Percentiles rank a stretch among this genome's conserved stretches.
These are phyloP conservation scores for Coemansia sp. DNA, from an alignment of 192 early-diverging fungal genomes.

Conservation along the genomic window DNA sequence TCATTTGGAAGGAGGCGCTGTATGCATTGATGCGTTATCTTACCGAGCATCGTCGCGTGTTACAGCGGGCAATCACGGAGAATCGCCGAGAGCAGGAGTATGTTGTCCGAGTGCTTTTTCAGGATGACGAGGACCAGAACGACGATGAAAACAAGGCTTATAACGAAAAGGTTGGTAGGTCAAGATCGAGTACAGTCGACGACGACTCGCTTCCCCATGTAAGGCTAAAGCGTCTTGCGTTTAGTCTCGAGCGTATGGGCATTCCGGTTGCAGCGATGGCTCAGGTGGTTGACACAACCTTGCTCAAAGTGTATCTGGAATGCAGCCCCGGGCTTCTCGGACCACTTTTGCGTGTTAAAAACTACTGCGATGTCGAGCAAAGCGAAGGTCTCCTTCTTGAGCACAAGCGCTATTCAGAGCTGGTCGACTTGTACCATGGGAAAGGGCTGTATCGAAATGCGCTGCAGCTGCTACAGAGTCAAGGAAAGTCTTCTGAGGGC, in stretches of 20 bases:
- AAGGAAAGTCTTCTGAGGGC: slow-evolving; percentile 40
- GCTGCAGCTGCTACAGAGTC: slow-evolving; percentile 73
- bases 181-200: slow-evolving; percentile 11
- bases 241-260: slow-evolving; percentile 34
- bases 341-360: slow-evolving; percentile 88
- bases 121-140: slow-evolving; percentile 36
- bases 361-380: slow-evolving; percentile 78
- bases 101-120: slow-evolving; percentile 32
- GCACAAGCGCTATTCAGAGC: slow-evolving; percentile 75
- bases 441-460: slow-evolving; percentile 89
- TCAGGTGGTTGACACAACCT: slow-evolving; percentile 81
- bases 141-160: slow-evolving; percentile 30
- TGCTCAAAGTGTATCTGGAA: slow-evolving; percentile 87
- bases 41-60: slow-evolving; percentile 77
- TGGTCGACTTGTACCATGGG: slow-evolving; percentile 92
- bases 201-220: slow-evolving; percentile 46
- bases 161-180: slow-evolving; percentile 7
- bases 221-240: slow-evolving; percentile 36
- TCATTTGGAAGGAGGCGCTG: slow-evolving; percentile 40
- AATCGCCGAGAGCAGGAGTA: slow-evolving; percentile 39
- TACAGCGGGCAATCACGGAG: slow-evolving; percentile 55
- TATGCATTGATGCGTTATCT: slow-evolving; percentile 81
- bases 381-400: slow-evolving; percentile 77
- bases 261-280: slow-evolving; percentile 56
- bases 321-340: slow-evolving; percentile 85